Evolutionary conservation across 495 filamentous ascomycete genomes (phyloP), one percentile per base, ranked within the genome.

Genomic region (Recurvomyces mirabilis): DNA sequence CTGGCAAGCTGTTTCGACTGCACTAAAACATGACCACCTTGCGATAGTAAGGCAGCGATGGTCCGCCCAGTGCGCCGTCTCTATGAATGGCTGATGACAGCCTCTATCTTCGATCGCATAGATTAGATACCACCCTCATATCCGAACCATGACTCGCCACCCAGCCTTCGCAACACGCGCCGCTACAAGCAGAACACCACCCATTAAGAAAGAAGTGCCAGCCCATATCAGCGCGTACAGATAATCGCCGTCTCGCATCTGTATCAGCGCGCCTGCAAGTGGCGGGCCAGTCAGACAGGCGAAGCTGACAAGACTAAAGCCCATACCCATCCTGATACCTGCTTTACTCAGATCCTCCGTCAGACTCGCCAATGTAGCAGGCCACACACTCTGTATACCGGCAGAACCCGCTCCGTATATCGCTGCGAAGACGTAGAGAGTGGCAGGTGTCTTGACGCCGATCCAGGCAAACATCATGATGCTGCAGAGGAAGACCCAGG

Each of bases 291-390:
- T 62, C 38, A 64, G 50, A 34, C 35, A 50, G 0, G 57, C 57
- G 17, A 64, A 41, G 21, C 52, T 52, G 5, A 57, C 59, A 35
- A 63, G 46, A 4, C 38, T 42, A 39, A 65, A 65, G 1, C 58
- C 53, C 62, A 63, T 63, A 10, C 62, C 62, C 34, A 56, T 60
- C 31, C 59, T 38, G 12, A 53, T 50, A 5, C 62, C 62, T 3
- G 54, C 49, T 28, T 61, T 60, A 1, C 36, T 57, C 26, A 61
- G 12, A 46, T 65, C 62, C 12, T 51, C 60, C 18, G 61, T 65
- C 53, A 65, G 35, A 18, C 45, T 53, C 10, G 44, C 43, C 26
- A 65, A 39, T n/a, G 52, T 53, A 3, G 54, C 50, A 0, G 60
- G 60, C 41, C 51, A 65, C 41, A 65, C 24, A 17, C 53, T 53